Conservation (phyloP, 345 rosid genomes). For the Citrus trifoliata region DNA sequence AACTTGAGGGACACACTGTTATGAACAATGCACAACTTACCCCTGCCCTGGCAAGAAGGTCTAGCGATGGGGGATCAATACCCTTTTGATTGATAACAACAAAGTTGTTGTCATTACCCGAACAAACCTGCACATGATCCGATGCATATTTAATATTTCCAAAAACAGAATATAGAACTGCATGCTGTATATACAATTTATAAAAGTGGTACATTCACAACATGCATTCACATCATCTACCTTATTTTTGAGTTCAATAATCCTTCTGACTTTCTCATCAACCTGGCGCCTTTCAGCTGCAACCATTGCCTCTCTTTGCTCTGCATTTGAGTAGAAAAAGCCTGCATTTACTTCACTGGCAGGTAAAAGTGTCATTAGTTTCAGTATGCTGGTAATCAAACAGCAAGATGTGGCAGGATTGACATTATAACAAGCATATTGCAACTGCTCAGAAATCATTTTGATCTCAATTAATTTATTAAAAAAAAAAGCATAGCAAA, state of each 20-base stretch:
- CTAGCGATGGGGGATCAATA: conserved; percentile 94
- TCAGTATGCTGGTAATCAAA: conserved; percentile 9
- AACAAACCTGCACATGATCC: conserved; percentile 69
- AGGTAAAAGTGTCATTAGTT: conserved; percentile 37
- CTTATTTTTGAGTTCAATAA: conserved; percentile 88
- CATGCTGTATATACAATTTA: background rate
- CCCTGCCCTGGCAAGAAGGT: conserved; percentile 96
- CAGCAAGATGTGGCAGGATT: background rate
- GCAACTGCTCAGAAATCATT: background rate
- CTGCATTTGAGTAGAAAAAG: conserved; percentile 97
- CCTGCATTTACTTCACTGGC: conserved; percentile 97
- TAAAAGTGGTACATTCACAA: background rate
- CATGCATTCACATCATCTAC: conserved; percentile 27
- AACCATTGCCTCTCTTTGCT: conserved; percentile 98
- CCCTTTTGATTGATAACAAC: conserved; percentile 96
- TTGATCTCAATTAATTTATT: background rate
- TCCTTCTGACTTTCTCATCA: conserved; percentile 79
- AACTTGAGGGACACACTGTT: background rate
- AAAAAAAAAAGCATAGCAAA: background rate
- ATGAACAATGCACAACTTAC: conserved; percentile 39
- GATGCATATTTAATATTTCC: conserved; percentile 6
- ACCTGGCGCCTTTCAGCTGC: conserved; percentile 87
- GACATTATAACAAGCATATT: background rate
- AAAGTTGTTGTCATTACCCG: conserved; percentile 72
- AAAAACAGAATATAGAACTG: background rate